Conservation (phyloP, 805 yeast genomes). For the Candida nanaspora region DNA sequence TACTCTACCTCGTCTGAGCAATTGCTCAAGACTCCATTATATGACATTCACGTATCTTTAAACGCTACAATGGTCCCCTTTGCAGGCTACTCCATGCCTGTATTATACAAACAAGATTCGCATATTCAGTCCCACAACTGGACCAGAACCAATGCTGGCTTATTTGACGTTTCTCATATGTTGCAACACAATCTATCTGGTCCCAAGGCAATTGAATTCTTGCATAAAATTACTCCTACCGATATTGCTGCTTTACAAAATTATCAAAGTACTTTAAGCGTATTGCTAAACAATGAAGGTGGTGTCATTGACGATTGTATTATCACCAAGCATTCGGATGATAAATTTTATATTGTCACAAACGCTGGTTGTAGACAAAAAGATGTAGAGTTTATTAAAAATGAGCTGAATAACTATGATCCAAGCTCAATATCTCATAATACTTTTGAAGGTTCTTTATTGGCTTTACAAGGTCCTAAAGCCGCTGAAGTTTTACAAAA, state of each 20-base stretch:
- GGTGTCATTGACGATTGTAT: constrained; percentile 95
- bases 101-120: constrained; percentile 72
- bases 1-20: constrained; percentile 23
- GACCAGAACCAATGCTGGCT: constrained; percentile 83
- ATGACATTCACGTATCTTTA: constrained; percentile 66
- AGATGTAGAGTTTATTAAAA: constrained; percentile 58
- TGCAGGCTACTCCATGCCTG: constrained; percentile 97
- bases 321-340: constrained; percentile 76
- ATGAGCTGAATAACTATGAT: constrained; percentile 35
- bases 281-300: constrained; percentile 57
- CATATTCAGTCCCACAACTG: constrained; percentile 93
- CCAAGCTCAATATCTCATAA: constrained; percentile 23
- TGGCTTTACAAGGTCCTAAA: constrained; percentile 92
- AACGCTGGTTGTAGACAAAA: constrained; percentile 92
- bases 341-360: constrained; percentile 76
- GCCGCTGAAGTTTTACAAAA: constrained; percentile 63
- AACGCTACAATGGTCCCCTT: constrained; percentile 93
- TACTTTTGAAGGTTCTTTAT: constrained; percentile 61
- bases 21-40: constrained; percentile 63
- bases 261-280: constrained; percentile 68
- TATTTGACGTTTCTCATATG: constrained; percentile 98
- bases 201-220: constrained; percentile 52
- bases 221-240: constrained; percentile 83
- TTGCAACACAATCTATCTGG: constrained; percentile 81
- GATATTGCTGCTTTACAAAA: constrained; percentile 55